Evolutionary conservation across 2,329 filamentous ascomycete genomes (phyloP).

Genomic region (Plectosphaerella sp.): DNA sequence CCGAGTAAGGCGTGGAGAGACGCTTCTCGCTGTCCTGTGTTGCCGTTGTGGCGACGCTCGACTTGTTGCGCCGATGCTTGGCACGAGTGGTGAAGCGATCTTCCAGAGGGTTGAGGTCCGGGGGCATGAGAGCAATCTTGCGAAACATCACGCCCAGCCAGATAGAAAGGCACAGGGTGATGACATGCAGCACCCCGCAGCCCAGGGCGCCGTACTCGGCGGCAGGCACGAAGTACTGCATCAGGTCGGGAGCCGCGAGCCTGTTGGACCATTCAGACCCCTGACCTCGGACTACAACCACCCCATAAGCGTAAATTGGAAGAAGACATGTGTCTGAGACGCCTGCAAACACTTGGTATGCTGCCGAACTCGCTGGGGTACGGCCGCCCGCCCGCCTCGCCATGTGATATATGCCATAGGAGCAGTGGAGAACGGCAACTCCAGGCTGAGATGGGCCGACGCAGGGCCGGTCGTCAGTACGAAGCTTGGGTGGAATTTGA

Average conservation of each 20-base stretch:
- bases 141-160: constrained; percentile 78
- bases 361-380: constrained; percentile 75
- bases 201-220: constrained; percentile 65
- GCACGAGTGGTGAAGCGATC: constrained; percentile 72
- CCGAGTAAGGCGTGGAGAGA: constrained; percentile 40
- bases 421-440: constrained; percentile 65
- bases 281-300: constrained; percentile 39
- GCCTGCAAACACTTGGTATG: constrained; percentile 82
- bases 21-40: constrained; percentile 54
- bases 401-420: constrained; percentile 81
- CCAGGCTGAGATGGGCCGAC: constrained; percentile 53
- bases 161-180: constrained; percentile 66
- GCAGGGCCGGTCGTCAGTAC: constrained; percentile 7
- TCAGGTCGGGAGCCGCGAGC: constrained; percentile 50
- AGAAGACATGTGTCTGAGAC: constrained; percentile 61
- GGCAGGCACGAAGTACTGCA: constrained; percentile 57
- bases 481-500: constrained; percentile 2
- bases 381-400: constrained; percentile 64
- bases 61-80: constrained; percentile 72
- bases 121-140: constrained; percentile 75
- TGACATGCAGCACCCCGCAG: constrained; percentile 62
- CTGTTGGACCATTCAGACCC: constrained; percentile 61
- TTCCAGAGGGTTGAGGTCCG: constrained; percentile 94
- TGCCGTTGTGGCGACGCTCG: constrained; percentile 44
- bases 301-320: constrained; percentile 53